These are phyloP conservation scores for Colletotrichum incanum DNA, from an alignment of 2,329 filamentous ascomycete genomes.

Conservation along the genomic window DNA sequence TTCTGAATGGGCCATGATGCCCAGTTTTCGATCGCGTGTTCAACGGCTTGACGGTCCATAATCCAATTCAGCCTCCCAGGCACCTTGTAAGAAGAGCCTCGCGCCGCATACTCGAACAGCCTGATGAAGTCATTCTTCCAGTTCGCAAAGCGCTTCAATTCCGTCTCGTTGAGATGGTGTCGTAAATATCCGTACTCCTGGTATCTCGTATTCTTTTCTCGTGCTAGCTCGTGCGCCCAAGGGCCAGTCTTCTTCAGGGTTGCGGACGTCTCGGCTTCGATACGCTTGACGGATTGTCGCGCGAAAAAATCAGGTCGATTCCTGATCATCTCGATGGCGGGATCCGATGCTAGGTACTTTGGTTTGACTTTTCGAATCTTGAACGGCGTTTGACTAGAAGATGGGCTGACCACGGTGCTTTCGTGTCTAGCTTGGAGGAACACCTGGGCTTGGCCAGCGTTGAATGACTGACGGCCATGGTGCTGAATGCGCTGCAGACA, in stretches of 20 bases:
- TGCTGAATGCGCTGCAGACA: slow-evolving; percentile 31
- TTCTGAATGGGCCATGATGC: slow-evolving; percentile 24
- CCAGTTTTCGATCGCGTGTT: slow-evolving; percentile 48
- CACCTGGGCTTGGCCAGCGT: background rate
- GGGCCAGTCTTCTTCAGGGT: background rate
- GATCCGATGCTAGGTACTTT: background rate
- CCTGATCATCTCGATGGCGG: background rate
- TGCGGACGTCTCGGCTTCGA: background rate
- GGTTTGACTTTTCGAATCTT: background rate
- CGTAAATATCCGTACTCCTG: slow-evolving; percentile 41
- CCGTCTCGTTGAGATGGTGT: slow-evolving; percentile 27
- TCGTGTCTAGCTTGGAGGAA: slow-evolving; percentile 1
- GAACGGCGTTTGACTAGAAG: background rate
- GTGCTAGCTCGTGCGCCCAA: slow-evolving; percentile 1
- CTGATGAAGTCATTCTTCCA: slow-evolving; percentile 42
- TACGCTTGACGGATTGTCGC: background rate
- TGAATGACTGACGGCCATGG: slow-evolving; percentile 5
- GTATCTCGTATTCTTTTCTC: slow-evolving; percentile 42
- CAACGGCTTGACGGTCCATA: slow-evolving; percentile 48
- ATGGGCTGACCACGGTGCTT: background rate
- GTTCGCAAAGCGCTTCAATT: slow-evolving; percentile 28
- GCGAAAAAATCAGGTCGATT: background rate
- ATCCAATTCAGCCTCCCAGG: slow-evolving; percentile 47
- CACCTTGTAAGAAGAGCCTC: background rate
- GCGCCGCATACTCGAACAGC: background rate